Base-by-base conservation (phyloP, 345 rosid genomes). In the Populus simonii region DNA sequence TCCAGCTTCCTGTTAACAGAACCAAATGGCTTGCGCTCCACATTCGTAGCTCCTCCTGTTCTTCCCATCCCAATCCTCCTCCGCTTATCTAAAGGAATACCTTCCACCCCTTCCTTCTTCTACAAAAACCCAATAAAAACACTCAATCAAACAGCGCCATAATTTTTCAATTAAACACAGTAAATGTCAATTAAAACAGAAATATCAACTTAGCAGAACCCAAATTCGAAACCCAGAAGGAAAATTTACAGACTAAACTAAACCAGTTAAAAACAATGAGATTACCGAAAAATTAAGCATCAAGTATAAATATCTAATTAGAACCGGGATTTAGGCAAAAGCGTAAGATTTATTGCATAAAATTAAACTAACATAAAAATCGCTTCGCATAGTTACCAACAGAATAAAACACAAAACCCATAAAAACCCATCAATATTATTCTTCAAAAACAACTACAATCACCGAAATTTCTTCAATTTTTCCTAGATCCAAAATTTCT, bases 51-150 rank as follows among this genome's bases (percentile, higher is more conserved):
- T 9, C 80, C 89, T 72, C 72, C 85, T 49, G 36, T 74, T 78
- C 85, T 85, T 11, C 84, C 90, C 0, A 78, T 76, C 57, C 87
- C 96, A 22, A 88, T 55, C 78, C 82, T 89, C 82, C 90, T 84
- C 20, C 95, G 88, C 78, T 89, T 96, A 68, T 96, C 96, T n/a
- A 86, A 78, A 1, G 93, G 91, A 38, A 85, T 78, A 31, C 87
- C 92, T 6, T 83, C 84, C 80, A 63, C 79, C 61, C 51, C 75
- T 22, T 85, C 91, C 80, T 88, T 92, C 76, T 87, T 93, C 98
- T 92, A 31, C 66, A 78, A 35, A 76, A 57, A 23, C 73, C 70
- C 45, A 18, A 57, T 29, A 25, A 49, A 8, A 57, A 45, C n/a
- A 47, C 47, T 41, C 47, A 41, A 49, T 20, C 15, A 43, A 71